phyloP scores from a whole-genome alignment of 2,329 filamentous ascomycete species.

The Fusarium foetens region DNA sequence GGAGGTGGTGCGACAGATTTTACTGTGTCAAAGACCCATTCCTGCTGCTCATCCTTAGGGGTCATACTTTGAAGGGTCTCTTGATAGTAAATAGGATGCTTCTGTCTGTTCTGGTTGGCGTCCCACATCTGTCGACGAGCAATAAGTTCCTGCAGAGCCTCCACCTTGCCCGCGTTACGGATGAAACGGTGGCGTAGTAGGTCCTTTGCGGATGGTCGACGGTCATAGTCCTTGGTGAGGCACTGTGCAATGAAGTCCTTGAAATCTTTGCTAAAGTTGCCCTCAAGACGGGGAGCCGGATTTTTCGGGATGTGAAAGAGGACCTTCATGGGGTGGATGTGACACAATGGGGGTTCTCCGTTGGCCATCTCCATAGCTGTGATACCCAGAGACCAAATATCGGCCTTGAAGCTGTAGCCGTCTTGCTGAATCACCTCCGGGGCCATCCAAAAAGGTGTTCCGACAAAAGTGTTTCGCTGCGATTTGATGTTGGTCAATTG shows the following conservation, averaged over 20 bases:
- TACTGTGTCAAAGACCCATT: conserved; percentile 96
- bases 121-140: conserved; percentile 85
- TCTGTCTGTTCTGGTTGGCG: conserved; percentile 73
- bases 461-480: conserved; percentile 96
- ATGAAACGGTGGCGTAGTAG: conserved; percentile 91
- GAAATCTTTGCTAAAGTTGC: conserved; percentile 88
- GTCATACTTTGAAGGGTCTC: conserved; percentile 84
- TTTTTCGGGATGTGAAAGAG: conserved; percentile 92
- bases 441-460: conserved; percentile 97
- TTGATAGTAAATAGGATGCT: conserved; percentile 87
- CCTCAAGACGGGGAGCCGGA: conserved; percentile 83
- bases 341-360: conserved; percentile 87
- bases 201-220: conserved; percentile 84
- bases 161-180: conserved; percentile 84
- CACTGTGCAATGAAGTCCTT: conserved; percentile 94
- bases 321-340: conserved; percentile 93
- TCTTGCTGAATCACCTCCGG: conserved; percentile 93
- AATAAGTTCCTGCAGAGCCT: conserved; percentile 87
- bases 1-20: conserved; percentile 70
- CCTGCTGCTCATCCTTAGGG: conserved; percentile 76
- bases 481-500: conserved; percentile 98
- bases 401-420: conserved; percentile 85
- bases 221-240: conserved; percentile 90
- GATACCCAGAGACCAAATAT: conserved; percentile 93
- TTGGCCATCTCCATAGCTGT: conserved; percentile 90